These are phyloP conservation scores for Naganishia vaughanmartiniae DNA, from an alignment of 768 basidiomycete genomes.

Conservation along the genomic window DNA sequence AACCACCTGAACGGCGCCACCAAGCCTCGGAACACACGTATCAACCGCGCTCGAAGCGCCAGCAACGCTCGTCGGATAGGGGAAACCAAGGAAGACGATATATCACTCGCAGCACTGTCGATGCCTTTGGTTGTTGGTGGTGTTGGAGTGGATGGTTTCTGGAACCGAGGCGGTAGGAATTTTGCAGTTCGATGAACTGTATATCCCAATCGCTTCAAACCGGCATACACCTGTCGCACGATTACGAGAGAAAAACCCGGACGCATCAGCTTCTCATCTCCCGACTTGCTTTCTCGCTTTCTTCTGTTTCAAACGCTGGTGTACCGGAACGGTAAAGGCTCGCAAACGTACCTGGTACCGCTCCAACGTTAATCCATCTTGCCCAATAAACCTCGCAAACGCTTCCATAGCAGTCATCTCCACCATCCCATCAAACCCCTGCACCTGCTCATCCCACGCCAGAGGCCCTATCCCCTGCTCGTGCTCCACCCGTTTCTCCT, in stretches of 20 bases:
- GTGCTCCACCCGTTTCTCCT: too few species aligned
- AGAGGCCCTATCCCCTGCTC: constrained; percentile 53
- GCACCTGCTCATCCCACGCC: constrained; percentile 47
- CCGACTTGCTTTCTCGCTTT: background rate
- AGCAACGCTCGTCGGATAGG: too few species aligned
- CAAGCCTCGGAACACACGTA: background rate
- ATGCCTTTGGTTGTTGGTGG: background rate
- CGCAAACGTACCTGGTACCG: constrained; percentile 80
- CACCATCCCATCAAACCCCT: constrained; percentile 40
- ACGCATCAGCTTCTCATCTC: background rate
- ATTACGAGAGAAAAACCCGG: background rate
- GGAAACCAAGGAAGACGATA: too few species aligned
- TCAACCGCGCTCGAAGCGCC: background rate
- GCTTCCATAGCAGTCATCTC: constrained; percentile 87
- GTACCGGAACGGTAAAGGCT: too few species aligned
- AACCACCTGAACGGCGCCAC: constrained; percentile 3
- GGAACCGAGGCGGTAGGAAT: constrained; percentile 53
- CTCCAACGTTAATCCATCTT: constrained; percentile 73
- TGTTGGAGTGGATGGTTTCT: background rate
- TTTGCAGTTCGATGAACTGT: constrained; percentile 72
- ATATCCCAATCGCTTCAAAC: constrained; percentile 88
- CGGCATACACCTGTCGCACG: constrained; percentile 73
- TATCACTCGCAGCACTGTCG: too few species aligned
- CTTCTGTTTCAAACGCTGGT: too few species aligned
- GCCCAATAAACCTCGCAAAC: constrained; percentile 78